Percentiles rank a stretch among this genome's conserved stretches.
Conservation (phyloP, 345 rosid genomes). For the Syzygium oleosum region DNA sequence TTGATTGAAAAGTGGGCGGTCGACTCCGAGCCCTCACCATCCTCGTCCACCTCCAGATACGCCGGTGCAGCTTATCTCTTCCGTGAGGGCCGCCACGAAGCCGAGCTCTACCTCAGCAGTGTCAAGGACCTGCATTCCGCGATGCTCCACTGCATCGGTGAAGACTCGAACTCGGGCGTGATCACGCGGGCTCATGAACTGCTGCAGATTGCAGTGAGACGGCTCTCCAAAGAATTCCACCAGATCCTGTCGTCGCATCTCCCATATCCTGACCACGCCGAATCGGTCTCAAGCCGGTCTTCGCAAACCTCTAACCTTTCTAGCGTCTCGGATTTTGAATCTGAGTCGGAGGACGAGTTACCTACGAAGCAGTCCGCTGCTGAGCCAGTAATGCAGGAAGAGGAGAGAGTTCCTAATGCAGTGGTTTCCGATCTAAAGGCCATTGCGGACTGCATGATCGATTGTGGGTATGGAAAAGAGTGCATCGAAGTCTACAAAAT, state of each 20-base stretch:
- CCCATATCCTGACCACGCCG: neutral
- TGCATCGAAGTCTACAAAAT: conserved; percentile 1
- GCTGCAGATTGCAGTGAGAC: neutral
- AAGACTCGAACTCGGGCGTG: neutral
- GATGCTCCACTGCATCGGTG: neutral
- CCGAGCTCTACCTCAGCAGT: neutral
- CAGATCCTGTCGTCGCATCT: neutral
- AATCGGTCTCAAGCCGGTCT: neutral
- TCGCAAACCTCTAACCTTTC: neutral
- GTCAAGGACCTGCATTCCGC: neutral
- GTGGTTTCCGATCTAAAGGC: conserved; percentile 1
- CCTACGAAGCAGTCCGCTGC: neutral
- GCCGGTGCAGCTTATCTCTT: neutral
- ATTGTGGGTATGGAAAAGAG: conserved; percentile 5
- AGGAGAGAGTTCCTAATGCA: neutral
- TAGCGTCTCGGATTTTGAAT: neutral
- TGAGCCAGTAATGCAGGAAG: neutral
- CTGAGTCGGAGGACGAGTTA: neutral
- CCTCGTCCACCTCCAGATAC: neutral
- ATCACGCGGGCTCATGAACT: neutral
- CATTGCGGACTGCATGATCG: conserved; percentile 8
- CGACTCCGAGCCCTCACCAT: neutral
- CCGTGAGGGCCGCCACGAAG: neutral
- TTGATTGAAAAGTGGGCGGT: conserved; percentile 5
- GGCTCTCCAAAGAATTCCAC: conserved; percentile 1